phyloP scores from a whole-genome alignment of 2,329 filamentous ascomycete genomes.

The Phialophora expanda region DNA sequence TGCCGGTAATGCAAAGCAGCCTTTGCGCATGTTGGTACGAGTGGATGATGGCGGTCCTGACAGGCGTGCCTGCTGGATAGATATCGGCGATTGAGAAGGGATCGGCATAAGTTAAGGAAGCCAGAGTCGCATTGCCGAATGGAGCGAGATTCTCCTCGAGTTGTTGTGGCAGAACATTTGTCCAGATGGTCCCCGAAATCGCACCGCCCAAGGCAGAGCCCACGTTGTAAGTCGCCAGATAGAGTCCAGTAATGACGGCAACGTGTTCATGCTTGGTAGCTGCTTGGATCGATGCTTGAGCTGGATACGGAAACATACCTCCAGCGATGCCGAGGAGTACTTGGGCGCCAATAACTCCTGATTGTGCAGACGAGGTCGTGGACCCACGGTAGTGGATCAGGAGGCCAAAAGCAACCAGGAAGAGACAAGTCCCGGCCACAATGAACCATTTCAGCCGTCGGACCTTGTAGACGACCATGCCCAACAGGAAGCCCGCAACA shows the following conservation, averaged over 20 bases:
- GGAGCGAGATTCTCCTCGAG: constrained; percentile 47
- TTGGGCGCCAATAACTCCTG: constrained; percentile 67
- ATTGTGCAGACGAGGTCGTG: constrained; percentile 49
- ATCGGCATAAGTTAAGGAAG: constrained; percentile 48
- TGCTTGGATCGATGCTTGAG: constrained; percentile 58
- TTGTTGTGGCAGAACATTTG: constrained; percentile 58
- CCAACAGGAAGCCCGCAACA: constrained; percentile 62
- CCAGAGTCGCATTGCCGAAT: constrained; percentile 50
- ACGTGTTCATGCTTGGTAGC: constrained; percentile 60
- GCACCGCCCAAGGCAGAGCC: constrained; percentile 66
- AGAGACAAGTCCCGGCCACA: constrained; percentile 63
- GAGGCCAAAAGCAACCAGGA: constrained; percentile 69
- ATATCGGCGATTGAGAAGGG: constrained; percentile 48
- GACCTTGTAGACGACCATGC: constrained; percentile 62
- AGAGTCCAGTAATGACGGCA: constrained; percentile 68
- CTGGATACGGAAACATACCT: constrained; percentile 64
- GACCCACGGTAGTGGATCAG: constrained; percentile 68
- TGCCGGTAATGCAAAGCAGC: constrained; percentile 57
- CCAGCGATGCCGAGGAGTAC: constrained; percentile 67
- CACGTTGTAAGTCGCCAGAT: constrained; percentile 67
- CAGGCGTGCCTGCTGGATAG: constrained; percentile 53
- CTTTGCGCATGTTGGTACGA: constrained; percentile 55
- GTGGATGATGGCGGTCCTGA: constrained; percentile 51
- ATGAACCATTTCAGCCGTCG: constrained; percentile 69
- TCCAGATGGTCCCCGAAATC: constrained; percentile 68